Base-by-base conservation (phyloP, 2,329 filamentous ascomycete genomes). In the Penicillium olsonii region DNA sequence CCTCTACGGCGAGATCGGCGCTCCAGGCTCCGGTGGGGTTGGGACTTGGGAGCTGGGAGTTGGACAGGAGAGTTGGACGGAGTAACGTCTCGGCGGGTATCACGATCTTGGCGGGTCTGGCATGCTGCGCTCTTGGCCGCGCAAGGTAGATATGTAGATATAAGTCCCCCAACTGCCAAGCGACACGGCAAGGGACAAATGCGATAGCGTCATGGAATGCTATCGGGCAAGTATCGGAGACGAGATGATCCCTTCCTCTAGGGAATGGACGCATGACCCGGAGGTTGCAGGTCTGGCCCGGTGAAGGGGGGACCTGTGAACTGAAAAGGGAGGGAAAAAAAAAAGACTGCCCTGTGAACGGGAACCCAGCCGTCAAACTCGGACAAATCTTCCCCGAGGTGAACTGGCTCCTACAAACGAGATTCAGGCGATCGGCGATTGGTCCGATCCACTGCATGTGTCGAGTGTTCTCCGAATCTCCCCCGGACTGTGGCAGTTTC, bases 381-480 rank as follows among this genome's bases (percentile, higher is more conserved):
- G 46, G 40, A 17, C 10, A 20, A 45, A 52, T 40, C 22, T 55
- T 55, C 48, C 54, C 57, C 56, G 54, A 59, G 56, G 54, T 52
- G 27, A 59, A 53, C 31, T 24, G n/a, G n/a, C n/a, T n/a, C n/a
- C n/a, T n/a, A n/a, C n/a, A n/a, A n/a, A n/a, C n/a, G n/a, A n/a
- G n/a, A 24, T 24, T 24, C 22, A 24, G 4, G 5, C 4, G 22
- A n/a, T 6, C 31, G 17, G 27, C 18, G 27, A 27, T 39, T 52
- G 41, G 37, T 20, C 20, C 14, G 48, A 42, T 39, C 41, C 38
- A 22, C 15, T 43, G 35, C 40, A 45, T 18, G 45, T 37, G 42
- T 55, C 57, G 59, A 61, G 48, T 55, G 53, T 60, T 61, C 55
- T 55, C 59, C 57, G 57, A 61, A 51, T 54, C 48, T 57, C 42